These are phyloP conservation scores for Rhodotorula taiwanensis DNA, from an alignment of 768 basidiomycete species.

Conservation along the genomic window DNA sequence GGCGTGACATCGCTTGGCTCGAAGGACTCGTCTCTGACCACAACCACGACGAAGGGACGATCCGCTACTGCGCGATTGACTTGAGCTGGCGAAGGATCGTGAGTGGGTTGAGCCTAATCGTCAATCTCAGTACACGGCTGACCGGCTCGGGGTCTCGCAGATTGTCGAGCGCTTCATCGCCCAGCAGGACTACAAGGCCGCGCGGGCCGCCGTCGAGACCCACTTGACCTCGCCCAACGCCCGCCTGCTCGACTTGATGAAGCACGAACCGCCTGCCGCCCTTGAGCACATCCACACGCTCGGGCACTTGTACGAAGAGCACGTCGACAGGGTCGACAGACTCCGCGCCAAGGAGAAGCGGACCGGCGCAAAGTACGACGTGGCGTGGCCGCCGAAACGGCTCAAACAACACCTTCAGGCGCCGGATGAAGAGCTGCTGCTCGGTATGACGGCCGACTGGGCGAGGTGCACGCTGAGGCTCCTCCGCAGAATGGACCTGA, in stretches of 20 bases:
- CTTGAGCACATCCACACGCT: neutral
- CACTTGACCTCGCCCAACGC: neutral
- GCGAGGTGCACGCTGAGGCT: too few species aligned
- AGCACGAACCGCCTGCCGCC: neutral
- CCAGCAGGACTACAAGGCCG: neutral
- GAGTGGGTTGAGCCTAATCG: neutral
- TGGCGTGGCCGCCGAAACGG: too few species aligned
- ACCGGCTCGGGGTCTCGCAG: neutral
- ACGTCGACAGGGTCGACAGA: neutral
- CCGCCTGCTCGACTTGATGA: too few species aligned
- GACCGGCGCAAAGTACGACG: too few species aligned
- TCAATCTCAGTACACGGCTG: too few species aligned
- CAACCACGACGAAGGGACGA: neutral
- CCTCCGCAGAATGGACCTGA: too few species aligned
- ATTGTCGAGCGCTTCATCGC: neutral
- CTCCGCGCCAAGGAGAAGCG: neutral
- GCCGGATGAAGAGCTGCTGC: too few species aligned
- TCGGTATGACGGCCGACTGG: too few species aligned
- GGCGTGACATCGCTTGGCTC: neutral
- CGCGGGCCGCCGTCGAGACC: neutral
- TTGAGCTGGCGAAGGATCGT: slow-evolving; percentile 19
- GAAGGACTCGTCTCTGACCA: neutral
- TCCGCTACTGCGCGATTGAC: slow-evolving; percentile 8
- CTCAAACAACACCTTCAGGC: too few species aligned
- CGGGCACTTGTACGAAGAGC: neutral